Conservation (phyloP, 129 eudicot genomes). For the Saposhnikovia divaricata region DNA sequence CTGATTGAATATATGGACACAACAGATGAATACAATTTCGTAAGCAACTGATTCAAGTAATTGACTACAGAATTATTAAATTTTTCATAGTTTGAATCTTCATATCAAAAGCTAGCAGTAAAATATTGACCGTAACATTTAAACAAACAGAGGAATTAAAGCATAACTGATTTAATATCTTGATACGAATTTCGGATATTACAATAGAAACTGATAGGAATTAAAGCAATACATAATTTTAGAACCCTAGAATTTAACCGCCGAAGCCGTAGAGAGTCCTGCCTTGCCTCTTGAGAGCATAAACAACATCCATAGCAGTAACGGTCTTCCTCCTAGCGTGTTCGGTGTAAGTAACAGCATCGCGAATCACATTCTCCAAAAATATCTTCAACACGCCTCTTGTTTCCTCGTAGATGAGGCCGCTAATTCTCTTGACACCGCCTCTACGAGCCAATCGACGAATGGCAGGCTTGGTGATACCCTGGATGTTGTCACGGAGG, state of each 20-base stretch:
- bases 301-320: conserved; percentile 7
- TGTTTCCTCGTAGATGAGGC: background rate
- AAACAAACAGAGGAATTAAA: background rate
- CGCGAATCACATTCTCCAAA: conserved; percentile 9
- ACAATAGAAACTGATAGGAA: background rate
- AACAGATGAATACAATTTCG: background rate
- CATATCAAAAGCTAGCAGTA: background rate
- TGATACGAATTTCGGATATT: too few relatives aligned
- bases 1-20: background rate
- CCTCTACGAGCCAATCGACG: background rate
- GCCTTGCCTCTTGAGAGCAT: conserved; percentile 8
- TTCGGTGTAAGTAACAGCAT: conserved; percentile 3
- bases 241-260: background rate
- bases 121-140: background rate
- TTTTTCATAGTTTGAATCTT: background rate
- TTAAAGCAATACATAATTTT: too few relatives aligned
- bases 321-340: conserved; percentile 11
- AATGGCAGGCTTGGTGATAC: conserved; percentile 8
- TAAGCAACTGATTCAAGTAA: background rate
- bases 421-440: conserved; percentile 7
- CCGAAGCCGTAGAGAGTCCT: conserved; percentile 2
- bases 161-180: too few relatives aligned
- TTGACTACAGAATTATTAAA: background rate
- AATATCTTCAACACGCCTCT: conserved; percentile 4
- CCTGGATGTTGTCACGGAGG: conserved; percentile 5